These are phyloP conservation scores for Candida buenavistaensis DNA, from an alignment of 1,139 yeast genomes.

Conservation along the genomic window DNA sequence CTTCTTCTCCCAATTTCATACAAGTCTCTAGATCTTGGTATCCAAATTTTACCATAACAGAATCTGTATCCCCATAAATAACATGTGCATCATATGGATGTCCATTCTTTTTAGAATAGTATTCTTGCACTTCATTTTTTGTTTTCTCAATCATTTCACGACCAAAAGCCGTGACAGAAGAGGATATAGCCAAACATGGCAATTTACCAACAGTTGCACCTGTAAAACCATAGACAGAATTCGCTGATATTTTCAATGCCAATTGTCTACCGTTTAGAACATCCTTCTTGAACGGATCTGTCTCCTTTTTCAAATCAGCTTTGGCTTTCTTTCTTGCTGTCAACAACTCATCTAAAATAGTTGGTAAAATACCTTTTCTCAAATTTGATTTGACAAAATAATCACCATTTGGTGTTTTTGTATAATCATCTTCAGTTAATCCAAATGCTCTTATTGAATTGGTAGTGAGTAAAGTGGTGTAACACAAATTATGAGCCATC, in stretches of 20 bases:
- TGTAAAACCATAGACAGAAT: slow-evolving; percentile 97
- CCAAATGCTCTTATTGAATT: slow-evolving; percentile 66
- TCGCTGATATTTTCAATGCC: slow-evolving; percentile 95
- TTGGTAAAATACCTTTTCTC: slow-evolving; percentile 87
- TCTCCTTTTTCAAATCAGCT: slow-evolving; percentile 84
- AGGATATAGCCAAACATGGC: slow-evolving; percentile 95
- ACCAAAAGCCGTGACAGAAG: slow-evolving; percentile 94
- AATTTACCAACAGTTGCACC: slow-evolving; percentile 98
- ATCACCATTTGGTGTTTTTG: slow-evolving; percentile 89
- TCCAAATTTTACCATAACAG: slow-evolving; percentile 98
- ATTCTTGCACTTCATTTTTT: slow-evolving; percentile 78
- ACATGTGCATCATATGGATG: slow-evolving; percentile 82
- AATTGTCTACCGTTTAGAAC: slow-evolving; percentile 96
- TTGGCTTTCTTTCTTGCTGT: slow-evolving; percentile 93
- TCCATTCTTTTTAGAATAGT: slow-evolving; percentile 79
- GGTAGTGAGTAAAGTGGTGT: slow-evolving; percentile 79
- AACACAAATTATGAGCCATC: slow-evolving; percentile 99
- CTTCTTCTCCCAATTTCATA: slow-evolving; percentile 91
- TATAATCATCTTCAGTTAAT: slow-evolving; percentile 74
- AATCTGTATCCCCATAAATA: slow-evolving; percentile 98
- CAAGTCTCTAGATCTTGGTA: slow-evolving; percentile 76
- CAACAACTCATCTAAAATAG: slow-evolving; percentile 83
- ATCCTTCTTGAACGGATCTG: slow-evolving; percentile 90
- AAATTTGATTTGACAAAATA: slow-evolving; percentile 73
- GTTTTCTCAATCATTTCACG: slow-evolving; percentile 96